A percentile compares a stretch with the other conserved stretches of the same genome.
Conservation (phyloP, 441 rosid species). For the Pelargonium myrrhifolium region DNA sequence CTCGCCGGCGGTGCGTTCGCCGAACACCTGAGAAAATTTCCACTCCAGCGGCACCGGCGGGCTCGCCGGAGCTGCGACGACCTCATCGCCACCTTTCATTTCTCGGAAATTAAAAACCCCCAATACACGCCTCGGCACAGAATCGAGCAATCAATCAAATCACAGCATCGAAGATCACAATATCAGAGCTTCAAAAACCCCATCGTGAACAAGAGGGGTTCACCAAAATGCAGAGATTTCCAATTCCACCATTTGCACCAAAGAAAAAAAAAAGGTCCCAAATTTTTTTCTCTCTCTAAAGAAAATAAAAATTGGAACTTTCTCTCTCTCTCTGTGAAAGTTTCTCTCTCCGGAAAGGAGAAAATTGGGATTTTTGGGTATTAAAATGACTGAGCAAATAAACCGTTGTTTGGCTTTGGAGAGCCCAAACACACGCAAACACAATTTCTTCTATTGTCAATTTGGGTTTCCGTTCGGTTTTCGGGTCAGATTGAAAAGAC, state of each 20-base stretch:
- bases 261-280: slow-evolving; percentile 6
- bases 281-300: slow-evolving; percentile 10
- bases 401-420: background rate
- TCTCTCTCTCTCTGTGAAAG: slow-evolving; percentile 2
- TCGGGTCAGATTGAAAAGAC: too few species aligned
- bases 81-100: slow-evolving; percentile 55
- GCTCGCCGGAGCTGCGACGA: slow-evolving; percentile 32
- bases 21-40: slow-evolving; percentile 74
- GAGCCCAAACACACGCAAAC: background rate
- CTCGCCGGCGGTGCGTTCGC: slow-evolving; percentile 65
- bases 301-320: background rate
- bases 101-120: background rate
- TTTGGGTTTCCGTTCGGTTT: too few species aligned
- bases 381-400: background rate
- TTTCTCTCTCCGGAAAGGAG: slow-evolving; percentile 20
- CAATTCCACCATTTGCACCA: slow-evolving; percentile 13
- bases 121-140: background rate
- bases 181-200: background rate
- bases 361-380: slow-evolving; percentile 3
- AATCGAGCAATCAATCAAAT: background rate
- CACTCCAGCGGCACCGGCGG: slow-evolving; percentile 47
- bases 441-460: too few species aligned
- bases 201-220: background rate
- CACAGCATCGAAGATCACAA: slow-evolving; percentile 8
- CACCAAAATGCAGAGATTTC: background rate